phyloP scores from a whole-genome alignment of 2,329 filamentous ascomycete species.

The Trichoderma citrinoviride region DNA sequence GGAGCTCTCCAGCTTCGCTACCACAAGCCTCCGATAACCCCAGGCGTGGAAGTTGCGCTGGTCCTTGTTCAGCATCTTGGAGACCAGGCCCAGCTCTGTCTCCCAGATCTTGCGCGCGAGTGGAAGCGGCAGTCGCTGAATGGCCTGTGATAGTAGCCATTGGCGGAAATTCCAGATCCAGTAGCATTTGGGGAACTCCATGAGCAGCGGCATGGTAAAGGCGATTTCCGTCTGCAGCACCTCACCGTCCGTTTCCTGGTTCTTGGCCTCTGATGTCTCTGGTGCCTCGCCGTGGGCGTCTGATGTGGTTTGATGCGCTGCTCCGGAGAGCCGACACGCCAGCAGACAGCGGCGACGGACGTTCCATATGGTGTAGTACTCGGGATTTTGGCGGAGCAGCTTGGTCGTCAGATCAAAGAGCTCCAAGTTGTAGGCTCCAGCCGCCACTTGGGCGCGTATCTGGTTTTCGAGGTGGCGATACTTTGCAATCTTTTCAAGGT shows the following conservation, averaged over 20 bases:
- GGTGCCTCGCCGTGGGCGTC: constrained; percentile 34
- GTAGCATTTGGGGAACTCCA: constrained; percentile 92
- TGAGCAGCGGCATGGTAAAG: constrained; percentile 80
- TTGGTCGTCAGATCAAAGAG: constrained; percentile 68
- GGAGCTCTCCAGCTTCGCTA: constrained; percentile 67
- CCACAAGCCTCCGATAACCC: constrained; percentile 81
- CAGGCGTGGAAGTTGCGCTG: constrained; percentile 95
- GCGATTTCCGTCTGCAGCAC: constrained; percentile 68
- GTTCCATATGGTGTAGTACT: constrained; percentile 93
- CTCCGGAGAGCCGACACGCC: constrained; percentile 56
- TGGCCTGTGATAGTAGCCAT: constrained; percentile 77
- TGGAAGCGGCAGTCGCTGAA: constrained; percentile 55
- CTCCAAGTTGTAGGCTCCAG: constrained; percentile 31
- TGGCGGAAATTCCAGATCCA: constrained; percentile 98
- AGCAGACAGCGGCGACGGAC: constrained; percentile 70
- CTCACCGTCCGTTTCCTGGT: constrained; percentile 51
- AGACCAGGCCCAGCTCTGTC: constrained; percentile 75
- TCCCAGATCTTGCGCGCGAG: constrained; percentile 71
- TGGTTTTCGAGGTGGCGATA: constrained; percentile 70
- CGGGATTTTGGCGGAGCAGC: constrained; percentile 73
- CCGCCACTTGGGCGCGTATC: constrained; percentile 61
- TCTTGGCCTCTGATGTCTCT: not conserved
- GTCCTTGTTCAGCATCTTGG: constrained; percentile 85
- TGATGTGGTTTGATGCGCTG: constrained; percentile 49
- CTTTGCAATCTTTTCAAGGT: constrained; percentile 70